Conservation (phyloP, 169 alveolate species). For the Cryptosporidium meleagridis region DNA sequence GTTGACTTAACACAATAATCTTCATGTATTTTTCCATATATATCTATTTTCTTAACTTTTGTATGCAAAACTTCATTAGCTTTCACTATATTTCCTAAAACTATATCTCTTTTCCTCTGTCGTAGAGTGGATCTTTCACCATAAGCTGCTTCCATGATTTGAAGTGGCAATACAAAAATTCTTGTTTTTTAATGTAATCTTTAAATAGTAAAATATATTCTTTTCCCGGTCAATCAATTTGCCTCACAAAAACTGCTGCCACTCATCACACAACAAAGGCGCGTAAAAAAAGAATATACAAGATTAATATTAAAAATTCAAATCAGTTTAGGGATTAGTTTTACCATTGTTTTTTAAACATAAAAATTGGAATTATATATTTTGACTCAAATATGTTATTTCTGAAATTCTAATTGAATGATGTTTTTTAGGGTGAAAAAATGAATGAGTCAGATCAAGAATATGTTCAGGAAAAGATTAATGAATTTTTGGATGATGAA, state of each 20-base stretch:
- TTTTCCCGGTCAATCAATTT: constrained; percentile 49
- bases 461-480: constrained; percentile 20
- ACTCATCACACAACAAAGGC: constrained; percentile 57
- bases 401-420: background rate
- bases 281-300: background rate
- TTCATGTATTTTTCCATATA: constrained; percentile 69
- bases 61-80: constrained; percentile 10
- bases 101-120: constrained; percentile 17
- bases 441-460: constrained; percentile 12
- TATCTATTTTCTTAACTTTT: constrained; percentile 52
- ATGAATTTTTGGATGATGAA: constrained; percentile 17
- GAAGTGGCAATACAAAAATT: background rate
- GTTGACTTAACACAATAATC: constrained; percentile 72
- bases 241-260: constrained; percentile 48
- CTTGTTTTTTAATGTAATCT: constrained; percentile 18
- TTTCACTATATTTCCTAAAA: constrained; percentile 13
- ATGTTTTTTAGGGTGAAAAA: background rate
- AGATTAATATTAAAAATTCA: background rate
- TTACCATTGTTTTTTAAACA: background rate
- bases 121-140: constrained; percentile 6
- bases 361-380: too few species aligned
- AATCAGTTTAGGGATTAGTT: background rate
- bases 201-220: constrained; percentile 29
- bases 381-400: background rate
- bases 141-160: background rate